Evolutionary conservation across 371 early-diverging fungal genomes (phyloP), one percentile per base, ranked within the genome.

Genomic region (Coemansia sp.): DNA sequence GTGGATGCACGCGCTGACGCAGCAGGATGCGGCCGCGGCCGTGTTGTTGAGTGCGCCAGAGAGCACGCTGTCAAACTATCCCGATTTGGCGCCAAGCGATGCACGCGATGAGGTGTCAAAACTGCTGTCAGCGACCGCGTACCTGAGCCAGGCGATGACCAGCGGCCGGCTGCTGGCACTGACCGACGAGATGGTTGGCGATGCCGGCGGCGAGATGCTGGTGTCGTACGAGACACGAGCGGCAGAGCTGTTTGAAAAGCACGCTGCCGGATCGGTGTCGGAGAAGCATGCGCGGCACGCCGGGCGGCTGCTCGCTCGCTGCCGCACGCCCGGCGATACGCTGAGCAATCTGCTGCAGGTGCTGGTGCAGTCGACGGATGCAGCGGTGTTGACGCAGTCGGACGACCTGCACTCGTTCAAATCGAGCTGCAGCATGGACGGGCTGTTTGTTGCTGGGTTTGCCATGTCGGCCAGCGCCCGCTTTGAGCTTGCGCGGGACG

Each of bases 351-450:
- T 72, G 0, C 55, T 76, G 9, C 65, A 57, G 9, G 59, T 54
- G 40, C 52, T 76, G 33, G 68, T 45, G 41, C 61, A 59, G 41
- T 63, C 72, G 3, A 35, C 63, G 11, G 61, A 49, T 31, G 7
- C 48, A 4, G 40, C 34, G 36, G 52, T 39, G 50, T 16, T 60
- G 11, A 52, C 62, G 4, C 34, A 14, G 12, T 50, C 30, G 0
- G 55, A 50, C 12, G 62, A 59, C 2, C 51, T 40, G 16, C 66
- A 61, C 50, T 57, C 59, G 53, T 64, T 68, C 38, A 55, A 56
- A 6, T 58, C 74, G 12, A 76, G 76, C 39, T 60, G 59, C 14
- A 62, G 61, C 42, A 76, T 76, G 76, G 75, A 67, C n/a, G 76
- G 75, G 2, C 47, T 68, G 55, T 64, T 68, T 34, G 59, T 40